Evolutionary conservation across 2,329 filamentous ascomycete genomes (phyloP).

Genomic region (Phialophora verrucosa): DNA sequence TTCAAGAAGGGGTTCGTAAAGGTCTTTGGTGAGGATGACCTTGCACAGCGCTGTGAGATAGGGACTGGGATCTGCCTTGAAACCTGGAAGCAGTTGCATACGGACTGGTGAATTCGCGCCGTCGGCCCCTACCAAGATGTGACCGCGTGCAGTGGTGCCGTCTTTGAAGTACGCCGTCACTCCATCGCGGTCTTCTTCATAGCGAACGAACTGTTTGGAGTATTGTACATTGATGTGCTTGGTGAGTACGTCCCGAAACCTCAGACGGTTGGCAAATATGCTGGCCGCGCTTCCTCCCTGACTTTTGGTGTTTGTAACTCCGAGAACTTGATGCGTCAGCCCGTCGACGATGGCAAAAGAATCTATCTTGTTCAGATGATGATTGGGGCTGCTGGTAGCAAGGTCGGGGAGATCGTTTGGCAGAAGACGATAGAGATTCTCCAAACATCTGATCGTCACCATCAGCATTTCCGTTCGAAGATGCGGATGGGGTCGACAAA

Average conservation of each 20-base stretch:
- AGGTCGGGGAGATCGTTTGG: neutral
- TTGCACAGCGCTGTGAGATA: neutral
- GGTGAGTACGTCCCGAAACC: neutral
- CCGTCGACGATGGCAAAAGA: constrained; percentile 14
- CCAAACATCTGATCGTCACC: constrained; percentile 3
- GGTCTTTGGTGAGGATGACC: constrained; percentile 6
- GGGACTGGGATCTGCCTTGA: constrained; percentile 3
- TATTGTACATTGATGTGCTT: constrained; percentile 5
- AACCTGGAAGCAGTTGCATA: constrained; percentile 3
- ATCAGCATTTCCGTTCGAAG: neutral
- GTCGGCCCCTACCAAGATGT: constrained; percentile 11
- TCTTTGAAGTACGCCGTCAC: constrained; percentile 11
- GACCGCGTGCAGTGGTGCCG: constrained; percentile 14
- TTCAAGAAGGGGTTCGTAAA: constrained; percentile 8
- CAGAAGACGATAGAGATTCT: neutral
- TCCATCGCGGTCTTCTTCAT: constrained; percentile 10
- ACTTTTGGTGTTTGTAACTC: neutral
- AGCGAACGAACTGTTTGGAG: constrained; percentile 10
- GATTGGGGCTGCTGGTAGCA: constrained; percentile 7
- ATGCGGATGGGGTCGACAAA: neutral
- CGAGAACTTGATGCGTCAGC: constrained; percentile 1
- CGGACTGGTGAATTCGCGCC: constrained; percentile 9
- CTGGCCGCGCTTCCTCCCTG: neutral
- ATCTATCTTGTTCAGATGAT: neutral
- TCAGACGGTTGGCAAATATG: constrained; percentile 8